Evolutionary conservation across 78 protist species (phyloP).

Genomic region (Monosiga brevicollis): DNA sequence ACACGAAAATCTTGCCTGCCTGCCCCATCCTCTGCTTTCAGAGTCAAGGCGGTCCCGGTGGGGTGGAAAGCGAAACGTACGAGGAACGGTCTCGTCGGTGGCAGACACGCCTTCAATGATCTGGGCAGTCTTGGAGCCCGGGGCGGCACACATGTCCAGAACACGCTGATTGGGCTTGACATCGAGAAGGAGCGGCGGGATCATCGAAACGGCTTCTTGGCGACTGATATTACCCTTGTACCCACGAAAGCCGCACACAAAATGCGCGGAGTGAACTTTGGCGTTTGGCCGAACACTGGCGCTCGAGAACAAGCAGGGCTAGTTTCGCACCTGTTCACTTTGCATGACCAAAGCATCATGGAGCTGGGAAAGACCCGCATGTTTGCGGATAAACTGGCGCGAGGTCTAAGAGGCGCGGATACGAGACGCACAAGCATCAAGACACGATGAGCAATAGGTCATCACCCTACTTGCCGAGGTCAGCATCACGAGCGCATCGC

Average conservation of each 20-base stretch:
- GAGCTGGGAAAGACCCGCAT: background rate
- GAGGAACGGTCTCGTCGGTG: background rate
- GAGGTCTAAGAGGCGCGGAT: background rate
- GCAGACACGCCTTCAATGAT: slow-evolving; percentile 69
- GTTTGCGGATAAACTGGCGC: background rate
- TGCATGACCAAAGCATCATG: slow-evolving; percentile 8
- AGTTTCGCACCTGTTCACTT: background rate
- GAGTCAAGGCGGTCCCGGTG: no score
- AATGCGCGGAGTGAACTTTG: no score
- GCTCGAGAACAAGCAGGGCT: background rate
- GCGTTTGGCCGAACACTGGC: background rate
- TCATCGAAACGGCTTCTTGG: slow-evolving; percentile 28
- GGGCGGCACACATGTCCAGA: slow-evolving; percentile 98
- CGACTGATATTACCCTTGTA: slow-evolving; percentile 19
- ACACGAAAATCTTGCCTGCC: background rate
- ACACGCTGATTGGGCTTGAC: slow-evolving; percentile 32
- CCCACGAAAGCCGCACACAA: background rate
- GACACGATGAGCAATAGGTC: background rate
- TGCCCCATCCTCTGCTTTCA: no score
- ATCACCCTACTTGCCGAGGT: background rate
- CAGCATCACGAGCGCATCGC: background rate
- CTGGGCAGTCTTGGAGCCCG: slow-evolving; percentile 96
- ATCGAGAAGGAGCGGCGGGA: slow-evolving; percentile 27
- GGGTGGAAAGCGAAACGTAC: background rate
- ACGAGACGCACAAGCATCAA: background rate